Evolutionary conservation across 139 green algal genomes (phyloP), one percentile per base, ranked within the genome.

Genomic region (Chlamydomonas eustigma): DNA sequence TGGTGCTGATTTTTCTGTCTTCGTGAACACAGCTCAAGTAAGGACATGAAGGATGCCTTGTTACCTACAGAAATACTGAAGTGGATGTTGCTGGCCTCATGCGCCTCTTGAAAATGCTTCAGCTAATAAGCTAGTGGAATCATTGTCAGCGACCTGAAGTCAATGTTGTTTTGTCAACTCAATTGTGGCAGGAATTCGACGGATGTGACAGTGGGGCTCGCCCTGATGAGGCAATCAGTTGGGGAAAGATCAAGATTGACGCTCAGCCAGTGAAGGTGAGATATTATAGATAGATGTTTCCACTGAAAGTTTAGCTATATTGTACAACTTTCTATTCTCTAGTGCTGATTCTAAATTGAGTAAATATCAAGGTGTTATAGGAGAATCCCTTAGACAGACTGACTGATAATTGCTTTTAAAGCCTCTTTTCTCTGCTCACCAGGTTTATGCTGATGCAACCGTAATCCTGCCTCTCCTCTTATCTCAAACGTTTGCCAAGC

Each of bases 171-270:
- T n/a, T n/a, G n/a, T n/a, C n/a, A n/a, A n/a, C n/a, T n/a, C n/a
- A n/a, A n/a, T n/a, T n/a, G n/a, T n/a, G n/a, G 18, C 44, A 97
- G 75, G 95, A 98, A 81, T 98, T 95, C 88, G 95, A 99, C 77
- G 95, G 95, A 44, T 95, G 89, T 66, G 95, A 98, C 87, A 91
- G 83, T 25, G 91, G 95, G 0, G 96, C 96, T 0, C 75, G 88
- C 2, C 96, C 96, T 0, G 96, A 98, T 76, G 96, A 99, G 80
- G 96, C 96, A 0, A 88, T 98, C 3, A 94, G 86, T 0, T 99
- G 96, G 96, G 96, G 96, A 37, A 99, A 99, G 83, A 98, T 99
- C 68, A 84, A 87, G 2, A 63, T 88, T 1, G 91, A 97, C 51
- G 94, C 94, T 1, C 89, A 84, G 51, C 71, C 37, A 1, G 86